phyloP scores from a whole-genome alignment of 2,329 filamentous ascomycete genomes.

The Zymoseptoria crescenta region DNA sequence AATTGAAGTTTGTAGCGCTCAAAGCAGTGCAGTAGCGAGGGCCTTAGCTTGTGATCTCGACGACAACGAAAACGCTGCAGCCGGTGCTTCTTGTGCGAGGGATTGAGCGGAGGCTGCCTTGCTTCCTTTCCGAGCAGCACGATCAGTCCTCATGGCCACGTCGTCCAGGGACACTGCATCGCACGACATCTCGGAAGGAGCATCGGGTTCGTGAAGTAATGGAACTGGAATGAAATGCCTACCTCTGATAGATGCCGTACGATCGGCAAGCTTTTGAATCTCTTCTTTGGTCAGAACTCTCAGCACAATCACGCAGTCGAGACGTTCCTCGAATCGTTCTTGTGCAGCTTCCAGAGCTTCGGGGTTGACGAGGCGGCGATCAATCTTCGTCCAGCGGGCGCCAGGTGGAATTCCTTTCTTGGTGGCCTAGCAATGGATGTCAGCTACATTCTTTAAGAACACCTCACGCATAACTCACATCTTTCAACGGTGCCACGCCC shows the following conservation, averaged over 20 bases:
- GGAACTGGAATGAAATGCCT: conserved; percentile 4
- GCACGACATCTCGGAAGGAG: background rate
- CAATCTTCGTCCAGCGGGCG: conserved; percentile 90
- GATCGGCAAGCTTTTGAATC: conserved; percentile 76
- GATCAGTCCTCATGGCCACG: background rate
- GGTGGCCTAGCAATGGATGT: conserved; percentile 21
- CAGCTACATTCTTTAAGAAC: conserved; percentile 1
- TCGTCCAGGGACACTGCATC: background rate
- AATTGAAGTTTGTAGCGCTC: background rate
- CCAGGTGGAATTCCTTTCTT: conserved; percentile 46
- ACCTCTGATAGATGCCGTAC: conserved; percentile 71
- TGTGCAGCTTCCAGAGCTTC: conserved; percentile 79
- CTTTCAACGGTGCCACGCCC: conserved; percentile 88
- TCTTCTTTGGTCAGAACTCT: conserved; percentile 81
- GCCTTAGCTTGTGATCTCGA: background rate
- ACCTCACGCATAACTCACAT: conserved; percentile 34
- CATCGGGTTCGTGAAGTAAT: conserved; percentile 2
- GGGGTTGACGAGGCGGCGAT: conserved; percentile 78
- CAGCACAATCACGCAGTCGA: conserved; percentile 88
- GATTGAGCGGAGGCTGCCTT: background rate
- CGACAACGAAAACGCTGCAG: background rate
- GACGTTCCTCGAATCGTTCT: conserved; percentile 84
- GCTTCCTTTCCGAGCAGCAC: background rate
- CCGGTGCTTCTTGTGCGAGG: background rate
- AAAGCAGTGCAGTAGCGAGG: conserved; percentile 1